phyloP scores from a whole-genome alignment of 768 basidiomycete genomes.

The Pleurotus citrinopileatus region DNA sequence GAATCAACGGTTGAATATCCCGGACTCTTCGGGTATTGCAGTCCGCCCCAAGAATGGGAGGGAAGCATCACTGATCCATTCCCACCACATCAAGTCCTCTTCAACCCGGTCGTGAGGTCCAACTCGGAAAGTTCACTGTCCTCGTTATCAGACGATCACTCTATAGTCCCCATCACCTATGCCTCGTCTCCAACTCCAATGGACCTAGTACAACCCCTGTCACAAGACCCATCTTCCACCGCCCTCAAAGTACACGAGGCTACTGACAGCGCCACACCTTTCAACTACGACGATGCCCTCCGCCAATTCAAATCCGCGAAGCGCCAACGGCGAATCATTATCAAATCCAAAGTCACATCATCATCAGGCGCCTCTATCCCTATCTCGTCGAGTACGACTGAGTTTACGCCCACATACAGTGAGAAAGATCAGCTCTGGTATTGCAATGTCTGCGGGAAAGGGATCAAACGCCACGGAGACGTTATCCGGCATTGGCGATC shows the following conservation, averaged over 20 bases:
- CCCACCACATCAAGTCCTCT: not conserved
- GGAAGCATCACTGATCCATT: not conserved
- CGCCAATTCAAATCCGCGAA: conserved; percentile 5
- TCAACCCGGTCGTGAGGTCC: not conserved
- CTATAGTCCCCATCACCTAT: not conserved
- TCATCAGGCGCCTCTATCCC: conserved; percentile 7
- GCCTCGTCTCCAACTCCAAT: not conserved
- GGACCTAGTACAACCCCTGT: not conserved
- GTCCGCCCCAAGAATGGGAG: not conserved
- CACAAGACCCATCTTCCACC: not conserved
- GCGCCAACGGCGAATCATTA: not conserved
- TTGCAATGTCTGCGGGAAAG: conserved; percentile 8
- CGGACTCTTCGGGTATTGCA: not conserved
- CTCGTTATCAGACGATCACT: not conserved
- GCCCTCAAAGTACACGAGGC: too few species aligned
- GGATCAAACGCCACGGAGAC: conserved; percentile 8
- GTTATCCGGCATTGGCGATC: conserved; percentile 9
- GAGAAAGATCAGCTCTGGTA: conserved; percentile 5
- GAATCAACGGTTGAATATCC: too few species aligned
- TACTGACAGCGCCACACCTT: not conserved
- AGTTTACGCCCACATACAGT: not conserved
- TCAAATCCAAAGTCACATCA: conserved; percentile 5
- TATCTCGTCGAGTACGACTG: not conserved
- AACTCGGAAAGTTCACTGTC: not conserved
- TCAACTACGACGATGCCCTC: conserved; percentile 6